A percentile compares a stretch with the other conserved stretches of the same genome.
Conservation (phyloP, 805 yeast species). For the Candida jianshihensis region DNA sequence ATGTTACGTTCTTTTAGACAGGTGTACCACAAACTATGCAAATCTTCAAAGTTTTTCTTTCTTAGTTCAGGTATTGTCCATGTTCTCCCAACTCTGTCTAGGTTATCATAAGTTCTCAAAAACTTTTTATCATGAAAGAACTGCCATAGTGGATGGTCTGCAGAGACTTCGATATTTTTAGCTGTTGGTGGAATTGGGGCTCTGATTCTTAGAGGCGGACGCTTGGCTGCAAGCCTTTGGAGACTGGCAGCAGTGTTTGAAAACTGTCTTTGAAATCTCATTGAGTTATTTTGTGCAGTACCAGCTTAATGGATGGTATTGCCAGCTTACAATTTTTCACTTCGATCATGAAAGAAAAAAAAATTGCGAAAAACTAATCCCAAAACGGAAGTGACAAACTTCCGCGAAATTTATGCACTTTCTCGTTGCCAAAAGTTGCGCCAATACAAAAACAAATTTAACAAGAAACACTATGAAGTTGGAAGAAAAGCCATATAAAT, state of each 20-base stretch:
- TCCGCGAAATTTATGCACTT: conserved; percentile 1
- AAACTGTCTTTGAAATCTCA: conserved; percentile 10
- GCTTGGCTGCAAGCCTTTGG: conserved; percentile 11
- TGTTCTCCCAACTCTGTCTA: conserved; percentile 53
- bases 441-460: neutral
- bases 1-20: conserved; percentile 78
- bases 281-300: neutral
- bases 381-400: neutral
- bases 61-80: conserved; percentile 90
- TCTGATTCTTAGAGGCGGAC: conserved; percentile 38
- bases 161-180: conserved; percentile 61
- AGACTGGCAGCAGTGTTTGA: conserved; percentile 11
- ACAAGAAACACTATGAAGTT: too few species aligned
- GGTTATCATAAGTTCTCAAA: conserved; percentile 50
- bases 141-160: conserved; percentile 93
- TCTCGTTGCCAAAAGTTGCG: too few species aligned
- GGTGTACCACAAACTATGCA: conserved; percentile 87
- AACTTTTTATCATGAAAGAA: conserved; percentile 66
- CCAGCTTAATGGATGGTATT: too few species aligned
- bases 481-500: too few species aligned
- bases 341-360: neutral
- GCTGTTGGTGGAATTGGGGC: conserved; percentile 84
- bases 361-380: neutral
- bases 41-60: conserved; percentile 83
- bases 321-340: neutral